Evolutionary conservation across 495 filamentous ascomycete species (phyloP).

Genomic region (Hyaloscypha finlandica): DNA sequence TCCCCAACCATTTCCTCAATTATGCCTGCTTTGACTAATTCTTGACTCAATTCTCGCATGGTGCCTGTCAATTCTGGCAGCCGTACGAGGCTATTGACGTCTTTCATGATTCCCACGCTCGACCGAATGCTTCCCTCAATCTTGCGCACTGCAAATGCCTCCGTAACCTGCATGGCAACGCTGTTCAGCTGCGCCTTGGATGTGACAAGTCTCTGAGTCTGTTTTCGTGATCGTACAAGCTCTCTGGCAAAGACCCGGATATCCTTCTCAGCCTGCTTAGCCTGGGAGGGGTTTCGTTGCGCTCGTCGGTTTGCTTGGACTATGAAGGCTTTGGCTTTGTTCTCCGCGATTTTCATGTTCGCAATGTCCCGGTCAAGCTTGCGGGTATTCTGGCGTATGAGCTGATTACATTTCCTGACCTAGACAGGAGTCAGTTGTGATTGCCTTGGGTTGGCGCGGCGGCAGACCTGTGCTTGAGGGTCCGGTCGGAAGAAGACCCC

Average conservation of each 20-base stretch:
- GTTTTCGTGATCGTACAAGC: conserved; percentile 79
- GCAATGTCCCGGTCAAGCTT: conserved; percentile 93
- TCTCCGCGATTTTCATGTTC: conserved; percentile 71
- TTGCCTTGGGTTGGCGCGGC: conserved; percentile 4
- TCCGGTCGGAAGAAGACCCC: conserved; percentile 90
- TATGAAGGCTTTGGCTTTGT: conserved; percentile 85
- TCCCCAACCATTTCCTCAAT: conserved; percentile 98
- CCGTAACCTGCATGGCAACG: conserved; percentile 97
- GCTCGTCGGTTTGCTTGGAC: conserved; percentile 75
- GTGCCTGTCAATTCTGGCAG: conserved; percentile 86
- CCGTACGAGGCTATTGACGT: conserved; percentile 84
- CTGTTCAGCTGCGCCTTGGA: conserved; percentile 89
- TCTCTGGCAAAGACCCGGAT: conserved; percentile 86
- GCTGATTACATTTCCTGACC: conserved; percentile 93
- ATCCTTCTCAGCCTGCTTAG: conserved; percentile 73
- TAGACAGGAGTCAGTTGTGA: conserved; percentile 38
- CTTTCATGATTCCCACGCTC: conserved; percentile 91
- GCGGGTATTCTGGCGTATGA: conserved; percentile 88
- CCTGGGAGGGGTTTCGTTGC: conserved; percentile 71
- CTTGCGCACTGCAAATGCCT: conserved; percentile 93
- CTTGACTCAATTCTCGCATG: conserved; percentile 85
- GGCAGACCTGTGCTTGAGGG: conserved; percentile 79
- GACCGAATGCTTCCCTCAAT: conserved; percentile 91
- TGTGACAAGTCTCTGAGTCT: conserved; percentile 71
- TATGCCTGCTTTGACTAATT: conserved; percentile 91